These are phyloP conservation scores for Candida silvicultrix DNA, from an alignment of 805 yeast genomes.

Conservation along the genomic window DNA sequence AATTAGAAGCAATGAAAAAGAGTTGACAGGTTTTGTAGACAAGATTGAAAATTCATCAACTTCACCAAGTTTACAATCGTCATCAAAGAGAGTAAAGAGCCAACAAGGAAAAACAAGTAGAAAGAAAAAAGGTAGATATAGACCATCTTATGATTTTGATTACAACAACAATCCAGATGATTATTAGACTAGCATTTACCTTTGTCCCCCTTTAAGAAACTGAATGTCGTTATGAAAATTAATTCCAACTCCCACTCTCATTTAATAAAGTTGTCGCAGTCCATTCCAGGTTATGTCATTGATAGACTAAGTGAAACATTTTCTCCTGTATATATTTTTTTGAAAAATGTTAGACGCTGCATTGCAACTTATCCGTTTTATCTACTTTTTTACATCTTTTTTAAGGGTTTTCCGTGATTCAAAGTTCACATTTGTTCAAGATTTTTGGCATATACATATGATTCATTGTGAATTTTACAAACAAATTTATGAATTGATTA, in stretches of 20 bases:
- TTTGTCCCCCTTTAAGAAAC: too few relatives aligned
- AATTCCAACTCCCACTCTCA: not conserved
- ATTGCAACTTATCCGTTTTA: too few relatives aligned
- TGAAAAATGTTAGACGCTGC: too few relatives aligned
- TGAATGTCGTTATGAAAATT: not conserved
- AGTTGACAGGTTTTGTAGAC: not conserved
- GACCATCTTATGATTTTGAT: not conserved
- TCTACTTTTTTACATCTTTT: too few relatives aligned
- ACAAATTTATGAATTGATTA: not conserved
- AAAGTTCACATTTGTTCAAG: not conserved
- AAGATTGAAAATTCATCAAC: conserved; percentile 10
- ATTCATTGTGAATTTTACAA: not conserved
- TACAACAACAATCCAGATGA: not conserved
- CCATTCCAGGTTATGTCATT: too few relatives aligned
- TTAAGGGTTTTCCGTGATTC: not conserved
- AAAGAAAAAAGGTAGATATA: conserved; percentile 20
- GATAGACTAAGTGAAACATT: too few relatives aligned
- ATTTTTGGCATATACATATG: not conserved
- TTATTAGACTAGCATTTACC: not conserved
- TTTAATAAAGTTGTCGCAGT: too few relatives aligned
- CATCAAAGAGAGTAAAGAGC: conserved; percentile 15
- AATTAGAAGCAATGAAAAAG: not conserved
- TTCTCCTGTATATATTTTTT: conserved; percentile 27
- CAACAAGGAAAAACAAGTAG: conserved; percentile 19
- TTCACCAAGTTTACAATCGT: conserved; percentile 2